Conservation (phyloP, 164 flowering plant species). For the Vitis rotundifolia region DNA sequence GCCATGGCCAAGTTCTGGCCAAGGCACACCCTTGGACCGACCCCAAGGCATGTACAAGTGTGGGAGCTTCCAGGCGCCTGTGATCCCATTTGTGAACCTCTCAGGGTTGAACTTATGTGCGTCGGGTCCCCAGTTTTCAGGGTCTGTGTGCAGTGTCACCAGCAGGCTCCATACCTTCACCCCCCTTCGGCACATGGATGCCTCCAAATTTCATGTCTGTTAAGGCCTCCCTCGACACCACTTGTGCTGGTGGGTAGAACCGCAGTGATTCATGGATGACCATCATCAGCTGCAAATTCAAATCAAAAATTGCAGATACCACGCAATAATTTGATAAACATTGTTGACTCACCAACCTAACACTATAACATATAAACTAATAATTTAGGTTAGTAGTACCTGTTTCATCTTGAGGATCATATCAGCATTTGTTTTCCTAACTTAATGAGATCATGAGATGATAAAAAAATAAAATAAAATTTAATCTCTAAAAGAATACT, state of each 20-base stretch:
- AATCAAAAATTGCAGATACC: background rate
- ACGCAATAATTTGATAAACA: no score
- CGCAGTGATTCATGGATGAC: conserved; percentile 38
- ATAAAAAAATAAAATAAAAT: no score
- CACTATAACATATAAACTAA: no score
- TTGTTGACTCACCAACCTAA: no score
- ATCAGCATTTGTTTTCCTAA: conserved; percentile 11
- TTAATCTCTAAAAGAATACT: no score
- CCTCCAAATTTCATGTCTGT: conserved; percentile 30
- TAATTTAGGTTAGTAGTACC: conserved; percentile 6
- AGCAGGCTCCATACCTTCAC: conserved; percentile 28
- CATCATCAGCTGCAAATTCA: conserved; percentile 30
- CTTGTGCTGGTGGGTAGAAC: conserved; percentile 32
- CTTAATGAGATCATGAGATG: no score
- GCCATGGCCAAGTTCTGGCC: conserved; percentile 44
- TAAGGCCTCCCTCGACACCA: conserved; percentile 34
- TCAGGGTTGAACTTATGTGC: conserved; percentile 32
- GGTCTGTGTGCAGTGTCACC: conserved; percentile 26
- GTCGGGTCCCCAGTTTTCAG: conserved; percentile 35
- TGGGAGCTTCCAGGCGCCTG: conserved; percentile 39
- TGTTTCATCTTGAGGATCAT: conserved; percentile 36
- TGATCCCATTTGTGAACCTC: conserved; percentile 35
- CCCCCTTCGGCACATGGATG: conserved; percentile 27
- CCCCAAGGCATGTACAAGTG: conserved; percentile 47
- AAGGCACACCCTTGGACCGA: conserved; percentile 34